These are phyloP conservation scores for Lactifluus subvellereus DNA, from an alignment of 768 basidiomycete genomes.

Conservation along the genomic window DNA sequence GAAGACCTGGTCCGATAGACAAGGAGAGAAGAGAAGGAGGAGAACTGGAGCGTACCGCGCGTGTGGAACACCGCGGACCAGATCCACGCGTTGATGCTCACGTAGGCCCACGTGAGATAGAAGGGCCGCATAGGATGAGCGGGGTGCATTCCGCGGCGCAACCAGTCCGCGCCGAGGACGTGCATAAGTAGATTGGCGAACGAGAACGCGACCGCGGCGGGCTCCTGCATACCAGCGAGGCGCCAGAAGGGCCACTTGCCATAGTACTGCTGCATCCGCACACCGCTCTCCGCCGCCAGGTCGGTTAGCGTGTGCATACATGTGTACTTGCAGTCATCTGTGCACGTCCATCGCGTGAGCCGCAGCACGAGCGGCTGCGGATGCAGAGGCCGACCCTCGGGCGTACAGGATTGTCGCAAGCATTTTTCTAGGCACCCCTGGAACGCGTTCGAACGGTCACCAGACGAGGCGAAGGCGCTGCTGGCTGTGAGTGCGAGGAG, in stretches of 20 bases:
- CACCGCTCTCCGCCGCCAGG: conserved; percentile 39
- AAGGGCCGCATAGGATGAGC: conserved; percentile 65
- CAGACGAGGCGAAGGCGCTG: conserved; percentile 27
- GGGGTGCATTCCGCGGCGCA: conserved; percentile 44
- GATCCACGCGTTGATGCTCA: conserved; percentile 86
- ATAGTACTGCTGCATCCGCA: conserved; percentile 67
- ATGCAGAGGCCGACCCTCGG: conserved; percentile 27
- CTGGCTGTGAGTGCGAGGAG: background rate
- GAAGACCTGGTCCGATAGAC: background rate
- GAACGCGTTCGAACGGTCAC: conserved; percentile 34
- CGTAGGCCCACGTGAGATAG: conserved; percentile 58
- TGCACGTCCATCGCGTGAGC: conserved; percentile 81
- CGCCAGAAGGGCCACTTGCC: conserved; percentile 99
- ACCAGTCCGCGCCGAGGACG: conserved; percentile 46
- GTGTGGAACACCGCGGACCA: conserved; percentile 93
- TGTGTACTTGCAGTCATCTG: conserved; percentile 79
- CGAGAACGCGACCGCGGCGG: conserved; percentile 86
- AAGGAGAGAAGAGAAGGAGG: background rate
- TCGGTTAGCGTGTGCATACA: conserved; percentile 83
- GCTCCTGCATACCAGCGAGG: conserved; percentile 86
- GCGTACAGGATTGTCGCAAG: conserved; percentile 32
- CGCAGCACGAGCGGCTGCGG: conserved; percentile 45
- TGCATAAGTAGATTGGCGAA: conserved; percentile 81
- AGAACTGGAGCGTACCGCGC: conserved; percentile 51
- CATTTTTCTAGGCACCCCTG: conserved; percentile 32